Base-by-base conservation (phyloP, 257 asterid species). In the Rubia yunnanensis region DNA sequence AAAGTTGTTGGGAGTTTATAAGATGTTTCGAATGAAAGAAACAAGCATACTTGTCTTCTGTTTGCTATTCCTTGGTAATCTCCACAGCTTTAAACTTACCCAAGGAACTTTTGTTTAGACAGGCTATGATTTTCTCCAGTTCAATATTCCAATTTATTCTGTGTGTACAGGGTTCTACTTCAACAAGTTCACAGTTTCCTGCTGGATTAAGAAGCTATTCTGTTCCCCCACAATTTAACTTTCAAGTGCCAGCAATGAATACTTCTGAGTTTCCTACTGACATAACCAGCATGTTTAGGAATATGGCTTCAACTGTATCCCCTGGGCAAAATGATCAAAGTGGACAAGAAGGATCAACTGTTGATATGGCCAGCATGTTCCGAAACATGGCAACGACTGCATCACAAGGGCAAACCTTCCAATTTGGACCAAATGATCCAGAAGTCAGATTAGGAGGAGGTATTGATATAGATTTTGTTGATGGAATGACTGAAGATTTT, bases 401-500 rank as follows among this genome's bases (percentile, higher is more conserved):
- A 49, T 76, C 65, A 72, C 77, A 72, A 10, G 84, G 74, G 23
- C 76, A 71, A 28, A 66, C 56, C 20, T 75, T 67, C 69, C 81
- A 70, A 69, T 69, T 75, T 34, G 80, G 78, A 13, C 64, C 79
- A 30, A 35, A 69, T 14, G 85, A 79, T 41, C 77, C 83, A 5
- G 88, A 71, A 60, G 71, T 77, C 59, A 70, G 84, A 64, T 44
- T 76, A 15, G 80, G 73, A 7, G 84, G 86, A 27, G 80, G 78
- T 75, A 31, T 84, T 31, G 74, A 77, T 71, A 41, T 84, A 49
- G 65, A 81, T 54, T 67, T 75, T 3, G 78, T 77, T 18, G 92
- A 81, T 17, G 72, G 57, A 61, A 72, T 80, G 72, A 82, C 96
- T 0, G 87, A 73, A 74, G 96, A 84, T 52, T 55, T 88, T 31